Evolutionary conservation across 75 land plant species (phyloP).

Genomic region (Pinus taeda): DNA sequence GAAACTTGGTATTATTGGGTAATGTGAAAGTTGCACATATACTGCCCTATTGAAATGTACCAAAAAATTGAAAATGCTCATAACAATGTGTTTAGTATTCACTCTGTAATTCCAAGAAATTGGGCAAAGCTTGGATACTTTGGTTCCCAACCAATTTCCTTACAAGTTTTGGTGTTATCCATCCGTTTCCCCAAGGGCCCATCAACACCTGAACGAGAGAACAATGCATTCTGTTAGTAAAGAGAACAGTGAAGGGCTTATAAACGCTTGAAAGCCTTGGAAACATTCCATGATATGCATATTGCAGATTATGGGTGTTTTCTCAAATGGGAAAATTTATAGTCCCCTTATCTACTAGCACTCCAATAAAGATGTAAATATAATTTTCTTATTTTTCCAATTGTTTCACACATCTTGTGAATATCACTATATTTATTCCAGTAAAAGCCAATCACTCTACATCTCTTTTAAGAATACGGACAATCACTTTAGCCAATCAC

Average conservation of each 20-base stretch:
- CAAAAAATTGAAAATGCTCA: no score
- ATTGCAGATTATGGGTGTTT: no score
- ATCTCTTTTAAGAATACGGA: not conserved
- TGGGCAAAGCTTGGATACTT: constrained; percentile 3
- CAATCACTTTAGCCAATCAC: not conserved
- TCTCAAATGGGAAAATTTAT: not conserved
- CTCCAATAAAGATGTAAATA: not conserved
- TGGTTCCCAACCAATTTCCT: constrained; percentile 71
- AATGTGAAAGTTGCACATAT: no score
- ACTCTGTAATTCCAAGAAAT: no score
- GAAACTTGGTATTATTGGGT: no score
- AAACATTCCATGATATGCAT: not conserved
- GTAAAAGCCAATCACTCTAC: not conserved
- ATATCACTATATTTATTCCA: not conserved
- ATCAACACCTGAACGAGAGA: constrained; percentile 3
- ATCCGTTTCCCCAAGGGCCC: constrained; percentile 71
- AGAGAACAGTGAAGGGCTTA: not conserved
- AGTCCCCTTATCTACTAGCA: not conserved
- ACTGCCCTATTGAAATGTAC: no score
- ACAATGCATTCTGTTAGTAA: not conserved
- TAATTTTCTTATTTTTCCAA: not conserved
- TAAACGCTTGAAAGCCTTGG: not conserved
- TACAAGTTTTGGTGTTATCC: constrained; percentile 61
- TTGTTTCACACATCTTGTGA: not conserved
- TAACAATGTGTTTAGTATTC: no score